Base-by-base conservation (phyloP, 768 basidiomycete genomes). In the Naganishia onofrii region DNA sequence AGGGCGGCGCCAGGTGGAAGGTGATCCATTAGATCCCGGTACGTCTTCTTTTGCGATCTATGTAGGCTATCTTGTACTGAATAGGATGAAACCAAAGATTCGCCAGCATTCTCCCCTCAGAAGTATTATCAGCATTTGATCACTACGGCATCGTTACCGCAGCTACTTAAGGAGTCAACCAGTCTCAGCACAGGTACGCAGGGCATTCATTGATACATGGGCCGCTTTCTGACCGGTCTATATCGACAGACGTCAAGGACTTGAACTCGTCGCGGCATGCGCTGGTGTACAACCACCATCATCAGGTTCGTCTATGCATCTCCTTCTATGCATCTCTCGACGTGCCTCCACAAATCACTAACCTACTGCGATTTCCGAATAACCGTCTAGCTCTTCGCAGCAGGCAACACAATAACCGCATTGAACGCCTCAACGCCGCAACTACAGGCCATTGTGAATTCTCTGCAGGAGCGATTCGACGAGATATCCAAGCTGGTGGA, bases 231-330 rank as follows among this genome's bases (percentile, higher is more conserved):
- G 13, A 46, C 67, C 31, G 32, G 28, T 32, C 21, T n/a, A 23
- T 10, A 44, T 9, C 42, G 13, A 23, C 44, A 79, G 80, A 81
- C 51, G 73, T 79, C 44, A 73, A 74, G 36, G 73, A 78, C 55
- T 66, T 81, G 60, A 75, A 78, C 60, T 73, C 74, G 7, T 78
- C 77, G 3, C 48, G 77, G 32, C 76, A 81, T 71, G 71, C 72
- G 46, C 67, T 81, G 12, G 80, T 81, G 3, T 81, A 81, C 70
- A 78, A 81, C 36, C 80, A 81, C 64, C 80, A 81, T 71, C 76
- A 81, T 57, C 78, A 80, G 70, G 79, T 77, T 57, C 17, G 74
- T 23, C 13, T n/a, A 3, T n/a, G 12, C n/a, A 15, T 46, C n/a
- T 26, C n/a, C 19, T 26, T 51, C n/a, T n/a, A n/a, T n/a, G n/a